Base-by-base conservation (phyloP, 2,329 filamentous ascomycete genomes). In the Aureobasidium namibiae region DNA sequence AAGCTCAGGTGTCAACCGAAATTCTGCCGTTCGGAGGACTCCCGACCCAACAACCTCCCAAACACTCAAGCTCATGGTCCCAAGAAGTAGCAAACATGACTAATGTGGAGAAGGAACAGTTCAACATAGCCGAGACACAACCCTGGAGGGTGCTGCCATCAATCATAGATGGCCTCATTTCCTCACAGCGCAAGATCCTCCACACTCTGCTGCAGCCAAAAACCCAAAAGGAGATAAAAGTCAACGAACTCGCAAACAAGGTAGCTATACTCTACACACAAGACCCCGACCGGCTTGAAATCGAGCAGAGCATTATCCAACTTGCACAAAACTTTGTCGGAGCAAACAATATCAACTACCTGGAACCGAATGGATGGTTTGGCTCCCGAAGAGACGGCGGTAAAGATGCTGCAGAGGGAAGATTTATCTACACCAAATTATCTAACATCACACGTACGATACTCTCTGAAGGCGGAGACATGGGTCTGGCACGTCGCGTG, bases 311-410 rank as follows among this genome's bases (percentile, higher is more conserved):
- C n/a, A 97, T 99, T 66, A 84, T 96, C 62, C 90, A 88, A 61
- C 80, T 99, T 62, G 95, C 94, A 0, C 94, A 99, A 73, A 92
- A 86, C 64, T 99, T 95, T 70, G 90, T 97, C 33, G 94, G 94
- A 14, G 96, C 92, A 11, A 99, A 99, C 78, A 99, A 99, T 71
- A 82, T 99, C 76, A 99, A 97, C 74, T 88, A 85, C 68, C 78
- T 99, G 23, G 94, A 97, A 69, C 94, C 95, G 13, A 96, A 92
- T 75, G 95, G 94, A 73, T 96, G 95, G 75, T 99, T 99, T 71
- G 95, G 94, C 83, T 95, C 89, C 75, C 90, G 94, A 78, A 85
- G 97, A 63, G 85, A 91, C 65, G 94, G 94, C 77, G 94, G 94
- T 64, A 84, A 83, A 50, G 95, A 99, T 80, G 87, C 89, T 72